phyloP scores from a whole-genome alignment of 2,329 filamentous ascomycete genomes.

The Apiospora malaysiana region DNA sequence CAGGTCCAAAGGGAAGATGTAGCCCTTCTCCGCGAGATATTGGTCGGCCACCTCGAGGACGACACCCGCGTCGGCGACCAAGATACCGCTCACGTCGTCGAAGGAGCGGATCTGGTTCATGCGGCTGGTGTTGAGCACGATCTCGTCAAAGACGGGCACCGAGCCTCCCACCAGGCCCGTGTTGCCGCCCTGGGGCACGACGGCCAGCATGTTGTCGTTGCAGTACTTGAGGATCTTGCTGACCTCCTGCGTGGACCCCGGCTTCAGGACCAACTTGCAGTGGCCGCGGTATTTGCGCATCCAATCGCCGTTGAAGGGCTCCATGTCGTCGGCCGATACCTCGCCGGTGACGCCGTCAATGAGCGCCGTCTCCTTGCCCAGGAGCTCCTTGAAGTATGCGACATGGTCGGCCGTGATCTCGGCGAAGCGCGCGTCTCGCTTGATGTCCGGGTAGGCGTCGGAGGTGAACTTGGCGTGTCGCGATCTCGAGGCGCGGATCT shows the following conservation, averaged over 20 bases:
- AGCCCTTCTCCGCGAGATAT: constrained; percentile 79
- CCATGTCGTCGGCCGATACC: constrained; percentile 75
- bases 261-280: constrained; percentile 84
- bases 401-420: constrained; percentile 81
- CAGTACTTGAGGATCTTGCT: constrained; percentile 93
- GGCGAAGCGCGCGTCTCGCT: constrained; percentile 78
- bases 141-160: constrained; percentile 97
- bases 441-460: constrained; percentile 82
- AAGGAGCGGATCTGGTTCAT: constrained; percentile 94
- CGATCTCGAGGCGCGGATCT: constrained; percentile 34
- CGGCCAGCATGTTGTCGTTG: constrained; percentile 89
- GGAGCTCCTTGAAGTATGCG: constrained; percentile 78
- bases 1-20: constrained; percentile 96
- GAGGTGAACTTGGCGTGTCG: constrained; percentile 75
- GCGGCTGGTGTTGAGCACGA: constrained; percentile 86
- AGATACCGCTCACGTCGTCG: constrained; percentile 87
- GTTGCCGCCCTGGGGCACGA: constrained; percentile 97
- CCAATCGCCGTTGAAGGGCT: constrained; percentile 96
- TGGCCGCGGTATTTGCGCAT: constrained; percentile 98
- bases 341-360: constrained; percentile 82
- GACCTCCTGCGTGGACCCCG: constrained; percentile 83
- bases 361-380: constrained; percentile 79
- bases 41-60: constrained; percentile 90
- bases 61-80: constrained; percentile 89
- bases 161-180: constrained; percentile 95